A percentile compares a stretch with the other conserved stretches of the same genome.
phyloP scores from a whole-genome alignment of 2,329 filamentous ascomycete genomes.

The Penicillium sp. region DNA sequence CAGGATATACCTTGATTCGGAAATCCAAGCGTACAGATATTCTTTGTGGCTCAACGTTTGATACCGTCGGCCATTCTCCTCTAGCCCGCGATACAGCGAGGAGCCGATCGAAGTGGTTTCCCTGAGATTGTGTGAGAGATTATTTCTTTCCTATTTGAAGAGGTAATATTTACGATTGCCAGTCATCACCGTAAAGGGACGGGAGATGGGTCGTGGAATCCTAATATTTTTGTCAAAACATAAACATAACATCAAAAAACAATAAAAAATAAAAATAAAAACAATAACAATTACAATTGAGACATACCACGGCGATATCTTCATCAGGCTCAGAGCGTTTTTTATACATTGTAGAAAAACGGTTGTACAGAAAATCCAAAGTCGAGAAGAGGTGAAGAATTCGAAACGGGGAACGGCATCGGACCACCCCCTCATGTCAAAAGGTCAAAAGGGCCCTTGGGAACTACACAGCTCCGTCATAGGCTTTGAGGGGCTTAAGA shows the following conservation, averaged over 20 bases:
- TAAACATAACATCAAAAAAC: not conserved
- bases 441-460: too few relatives aligned
- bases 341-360: not conserved
- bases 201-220: not conserved
- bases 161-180: constrained; percentile 6
- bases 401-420: too few relatives aligned
- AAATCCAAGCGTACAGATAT: constrained; percentile 10
- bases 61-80: constrained; percentile 22
- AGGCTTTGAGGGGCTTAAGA: not conserved
- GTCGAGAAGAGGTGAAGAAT: not conserved
- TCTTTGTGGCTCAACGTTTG: constrained; percentile 20
- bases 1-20: not conserved
- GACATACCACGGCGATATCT: not conserved
- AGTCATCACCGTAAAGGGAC: constrained; percentile 7
- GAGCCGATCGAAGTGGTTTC: constrained; percentile 23
- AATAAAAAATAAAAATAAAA: too few relatives aligned
- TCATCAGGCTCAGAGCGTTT: not conserved
- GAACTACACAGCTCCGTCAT: not conserved
- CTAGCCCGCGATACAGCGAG: constrained; percentile 19
- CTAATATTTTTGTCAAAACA: not conserved
- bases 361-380: too few relatives aligned
- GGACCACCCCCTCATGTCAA: not conserved
- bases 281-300: too few relatives aligned
- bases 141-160: constrained; percentile 1
- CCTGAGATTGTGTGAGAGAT: constrained; percentile 4